Evolutionary conservation across 2,329 filamentous ascomycete genomes (phyloP), one percentile per base, ranked within the genome.

Genomic region (Dissoconium aciculare): DNA sequence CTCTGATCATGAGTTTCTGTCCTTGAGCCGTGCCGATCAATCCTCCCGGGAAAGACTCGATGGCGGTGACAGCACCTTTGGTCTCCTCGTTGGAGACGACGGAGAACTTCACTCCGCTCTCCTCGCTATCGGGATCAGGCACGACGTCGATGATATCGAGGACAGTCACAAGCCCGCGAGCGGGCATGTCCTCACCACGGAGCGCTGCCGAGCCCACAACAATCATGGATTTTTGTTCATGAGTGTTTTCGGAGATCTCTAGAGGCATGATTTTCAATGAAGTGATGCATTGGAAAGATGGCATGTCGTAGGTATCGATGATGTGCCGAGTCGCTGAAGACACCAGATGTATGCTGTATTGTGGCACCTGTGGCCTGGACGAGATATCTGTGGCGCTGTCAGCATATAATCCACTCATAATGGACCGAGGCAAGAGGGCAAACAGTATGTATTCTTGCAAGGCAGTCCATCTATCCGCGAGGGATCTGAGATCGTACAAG

Each of bases 1-100:
- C 89, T 36, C 89, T 70, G 1, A 98, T 84, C 79, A 98, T 91
- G 53, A 84, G 87, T 57, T 98, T 98, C 49, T 94, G 85, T 1
- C 89, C 89, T 51, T 98, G 89, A 0, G 85, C 84, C 80, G 80
- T 38, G 89, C 75, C 66, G 91, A 74, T 43, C 87, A 83, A 1
- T 80, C 89, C 55, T 14, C 47, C 46, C 89, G 84, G 0, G 83
- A 25, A 81, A 87, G 32, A 92, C 77, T 40, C 8, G 8, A 98
- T 56, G 0, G 82, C 79, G 10, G 87, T 93, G 14, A 98, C 82
- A 3, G 83, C 83, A 6, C 89, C 89, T 29, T 89, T 80, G 15
- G 95, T 84, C 30, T 92, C 82, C 53, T 98, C 89, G 46, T 79
- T 80, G 4, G 82, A 80, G 11, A 94, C 67, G 3, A 91, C 68